Evolutionary conservation across 1,284 basidiomycete species (phyloP), one percentile per base, ranked within the genome.

Genomic region (Trametes sp.): DNA sequence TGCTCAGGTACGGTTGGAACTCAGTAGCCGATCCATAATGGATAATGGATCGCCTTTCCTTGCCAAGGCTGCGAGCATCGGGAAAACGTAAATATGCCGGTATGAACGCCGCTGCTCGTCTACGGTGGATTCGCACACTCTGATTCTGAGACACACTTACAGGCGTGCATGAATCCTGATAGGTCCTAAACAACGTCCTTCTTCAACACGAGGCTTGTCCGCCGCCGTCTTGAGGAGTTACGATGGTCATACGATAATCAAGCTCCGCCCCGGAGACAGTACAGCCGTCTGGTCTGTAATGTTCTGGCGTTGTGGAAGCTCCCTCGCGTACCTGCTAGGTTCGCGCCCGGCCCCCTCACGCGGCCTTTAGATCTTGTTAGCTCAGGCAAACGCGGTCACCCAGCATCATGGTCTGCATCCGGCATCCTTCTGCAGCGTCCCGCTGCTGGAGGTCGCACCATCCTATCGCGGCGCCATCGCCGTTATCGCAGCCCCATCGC

Each of bases 401-500:
- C 45, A 60, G 49, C 11, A 58, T 58, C 49, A 24, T 29, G 31
- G 28, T 57, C 28, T 64, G 58, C 63, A 60, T 36, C 66, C 63
- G 62, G 58, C 36, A 19, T 64, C 26, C 66, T 62, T 60, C 63
- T 58, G 44, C 44, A 54, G 45, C 19, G 35, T 19, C 41, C 49
- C 59, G 50, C 44, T 28, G 41, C 57, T 54, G 59, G 53, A 50
- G 31, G 44, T 36, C 49, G 28, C 51, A 23, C 31, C 57, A 51
- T 57, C 66, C 66, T 61, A 67, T 67, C 66, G 53, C 33, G 38
- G 66, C 10, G 21, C 42, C 29, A 67, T 67, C 66, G 60, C 60
- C 60, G 66, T 60, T 67, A 67, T 67, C 66, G 53, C 35, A 28
- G 41, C 29, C 10, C 21, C 61, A 67, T 66, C 65, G 21, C 31